Base-by-base conservation (phyloP, 441 rosid species). In the Mallotus japonicus region DNA sequence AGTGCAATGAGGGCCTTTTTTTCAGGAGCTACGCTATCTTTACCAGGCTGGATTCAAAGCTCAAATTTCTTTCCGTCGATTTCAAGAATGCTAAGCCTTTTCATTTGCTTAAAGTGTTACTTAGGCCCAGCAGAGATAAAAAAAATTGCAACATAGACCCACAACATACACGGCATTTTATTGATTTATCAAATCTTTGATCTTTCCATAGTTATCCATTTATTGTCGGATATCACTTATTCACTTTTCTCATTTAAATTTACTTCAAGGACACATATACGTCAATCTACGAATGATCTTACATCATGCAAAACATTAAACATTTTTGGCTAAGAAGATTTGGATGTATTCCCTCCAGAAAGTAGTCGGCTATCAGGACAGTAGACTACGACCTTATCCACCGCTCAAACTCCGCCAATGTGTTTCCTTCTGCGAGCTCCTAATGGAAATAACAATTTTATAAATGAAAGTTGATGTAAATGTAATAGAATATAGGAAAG, bases 341-440 rank as follows among this genome's bases (percentile, higher is more conserved):
- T 17, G 19, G 17, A 28, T 28, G 2, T 5, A 22, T 14, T 60
- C 15, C 46, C 54, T 42, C 28, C 37, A 56, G 53, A 28, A 56
- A 60, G 65, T 12, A 46, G 56, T 65, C 55, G 62, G 69, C 58
- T 12, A 37, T 37, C 62, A 19, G 28, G 6, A 17, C 59, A 49
- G 28, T 44, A 13, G 12, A 40, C 24, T 16, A n/a, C 16, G 2
- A 24, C 55, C 12, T 51, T 6, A 11, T 49, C 67, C 54, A 46
- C 50, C 57, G 34, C 56, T 78, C 79, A 77, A 69, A n/a, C 13
- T 37, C 74, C 69, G 49, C 70, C 71, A 11, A 53, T 62, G 14
- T 32, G 62, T 73, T 86, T 84, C 79, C 70, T 86, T 72, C 87
- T 74, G 22, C 79, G 81, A 34, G 32, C 56, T 65, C 83, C 89